A percentile compares a stretch with the other conserved stretches of the same genome.
phyloP scores from a whole-genome alignment of 2,329 filamentous ascomycete genomes.

The Aspergillus costaricaensis region DNA sequence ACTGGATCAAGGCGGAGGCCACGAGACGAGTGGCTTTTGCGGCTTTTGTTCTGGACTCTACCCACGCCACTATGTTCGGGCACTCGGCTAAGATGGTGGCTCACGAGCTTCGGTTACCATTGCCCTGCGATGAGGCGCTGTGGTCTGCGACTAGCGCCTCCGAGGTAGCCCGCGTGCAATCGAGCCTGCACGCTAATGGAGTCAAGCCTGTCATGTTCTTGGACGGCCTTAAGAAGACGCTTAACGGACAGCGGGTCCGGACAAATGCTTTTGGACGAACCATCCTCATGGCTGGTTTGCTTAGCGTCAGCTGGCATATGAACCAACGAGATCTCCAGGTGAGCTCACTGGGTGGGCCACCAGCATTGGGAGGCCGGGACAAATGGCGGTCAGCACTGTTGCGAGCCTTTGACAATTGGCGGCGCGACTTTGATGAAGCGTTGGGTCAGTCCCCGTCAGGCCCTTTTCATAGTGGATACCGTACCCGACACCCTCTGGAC shows the following conservation, averaged over 20 bases:
- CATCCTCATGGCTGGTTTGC: conserved; percentile 87
- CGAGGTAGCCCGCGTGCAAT: conserved; percentile 82
- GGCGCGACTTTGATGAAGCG: conserved; percentile 83
- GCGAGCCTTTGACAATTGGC: conserved; percentile 91
- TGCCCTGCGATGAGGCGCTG: conserved; percentile 89
- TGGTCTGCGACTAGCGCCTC: conserved; percentile 88
- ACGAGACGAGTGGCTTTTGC: conserved; percentile 88
- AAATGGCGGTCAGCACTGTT: conserved; percentile 88
- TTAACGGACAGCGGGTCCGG: conserved; percentile 80
- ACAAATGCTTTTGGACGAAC: conserved; percentile 94
- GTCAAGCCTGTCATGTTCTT: conserved; percentile 85
- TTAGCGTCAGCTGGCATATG: conserved; percentile 97
- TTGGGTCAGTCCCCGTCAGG: conserved; percentile 55
- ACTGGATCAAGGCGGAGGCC: conserved; percentile 93
- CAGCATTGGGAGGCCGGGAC: conserved; percentile 80
- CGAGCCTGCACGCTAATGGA: conserved; percentile 75
- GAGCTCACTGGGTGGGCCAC: conserved; percentile 77
- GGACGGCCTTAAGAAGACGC: conserved; percentile 83
- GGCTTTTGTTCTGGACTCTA: conserved; percentile 92
- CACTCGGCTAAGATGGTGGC: conserved; percentile 97
- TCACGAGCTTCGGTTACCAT: conserved; percentile 85
- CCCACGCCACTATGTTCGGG: conserved; percentile 96
- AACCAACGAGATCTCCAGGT: conserved; percentile 93
- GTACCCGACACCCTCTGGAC: conserved; percentile 41
- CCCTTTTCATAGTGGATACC: conserved; percentile 25